Base-by-base conservation (phyloP, 352 stramenopile genomes). In the Phytopythium mirpurense region DNA sequence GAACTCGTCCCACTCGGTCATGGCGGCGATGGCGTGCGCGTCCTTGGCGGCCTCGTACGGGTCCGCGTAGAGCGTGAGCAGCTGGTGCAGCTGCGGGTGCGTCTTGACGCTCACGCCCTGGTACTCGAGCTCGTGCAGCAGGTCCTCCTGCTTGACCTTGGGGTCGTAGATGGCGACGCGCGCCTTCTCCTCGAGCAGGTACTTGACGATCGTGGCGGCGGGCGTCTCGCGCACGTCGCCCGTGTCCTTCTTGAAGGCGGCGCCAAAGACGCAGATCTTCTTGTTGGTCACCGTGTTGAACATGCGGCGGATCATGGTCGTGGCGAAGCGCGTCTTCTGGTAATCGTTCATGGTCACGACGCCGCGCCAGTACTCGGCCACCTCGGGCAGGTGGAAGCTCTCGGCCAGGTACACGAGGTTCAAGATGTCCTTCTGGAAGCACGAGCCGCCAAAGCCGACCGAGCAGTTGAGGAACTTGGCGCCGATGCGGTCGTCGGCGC, bases 161-260 rank as follows among this genome's bases (percentile, higher is more conserved):
- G 98, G 97, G 70, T 99, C 98, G 74, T 98, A 99, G 37, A 99
- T 90, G 32, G 89, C 83, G 57, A 99, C 83, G 24, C 93, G 78
- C 36, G 98, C 98, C 45, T 90, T 76, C 70, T 99, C 97, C 41
- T 98, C 83, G 1, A 99, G 63, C 53, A 99, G 75, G 57, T 94
- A 92, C 69, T 98, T 97, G 64, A 97, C 84, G 41, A 99, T 96
- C 60, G 98, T 97, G 26, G 96, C 97, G 1, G 96, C 95, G 6
- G 97, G 90, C 2, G 97, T 99, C 79, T 99, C 98, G 29, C 98
- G 93, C 38, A 98, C 97, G 75, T 99, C 98, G 23, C 97, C 97
- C 38, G 98, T 99, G 78, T 99, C 96, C 68, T 98, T 99, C 89
- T 99, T 99, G 79, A 99, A 99, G 16, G 98, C 97, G 73, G 99